Percentiles rank a stretch among this genome's conserved stretches.
These are phyloP conservation scores for Rhizoclosmatium globosum DNA, from an alignment of 192 early-diverging fungal genomes.

Conservation along the genomic window DNA sequence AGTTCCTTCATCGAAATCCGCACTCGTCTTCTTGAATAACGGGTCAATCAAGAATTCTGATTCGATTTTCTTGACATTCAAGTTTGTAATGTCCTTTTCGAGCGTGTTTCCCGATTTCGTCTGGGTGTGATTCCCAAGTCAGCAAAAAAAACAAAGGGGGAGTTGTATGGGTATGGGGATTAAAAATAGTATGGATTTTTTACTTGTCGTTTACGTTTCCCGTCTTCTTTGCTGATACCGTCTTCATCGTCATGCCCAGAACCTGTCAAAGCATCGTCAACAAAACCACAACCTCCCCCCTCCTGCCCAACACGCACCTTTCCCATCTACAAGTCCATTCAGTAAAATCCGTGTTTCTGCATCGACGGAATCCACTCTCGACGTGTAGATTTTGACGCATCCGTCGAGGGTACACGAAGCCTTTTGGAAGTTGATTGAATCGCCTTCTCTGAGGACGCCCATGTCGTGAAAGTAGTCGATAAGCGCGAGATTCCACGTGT, in stretches of 20 bases:
- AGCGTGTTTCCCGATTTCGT: conserved; percentile 63
- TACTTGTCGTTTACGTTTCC: conserved; percentile 22
- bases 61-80: conserved; percentile 89
- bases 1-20: conserved; percentile 98
- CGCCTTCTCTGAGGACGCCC: conserved; percentile 90
- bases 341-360: conserved; percentile 90
- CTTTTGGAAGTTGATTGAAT: conserved; percentile 98
- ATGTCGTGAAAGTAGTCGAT: conserved; percentile 99
- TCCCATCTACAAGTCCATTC: conserved; percentile 81
- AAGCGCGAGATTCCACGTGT: conserved; percentile 97
- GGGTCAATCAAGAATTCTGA: conserved; percentile 94
- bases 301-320: neutral
- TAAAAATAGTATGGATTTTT: neutral
- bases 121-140: conserved; percentile 19
- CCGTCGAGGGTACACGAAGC: conserved; percentile 97
- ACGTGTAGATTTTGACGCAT: conserved; percentile 96
- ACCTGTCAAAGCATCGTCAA: neutral
- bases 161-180: neutral
- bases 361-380: conserved; percentile 96
- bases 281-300: neutral
- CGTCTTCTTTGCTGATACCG: conserved; percentile 23
- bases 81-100: conserved; percentile 79
- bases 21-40: conserved; percentile 96
- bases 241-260: conserved; percentile 28
- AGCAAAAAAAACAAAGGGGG: neutral